These are phyloP conservation scores for Cytospora schulzeri DNA, from an alignment of 2,329 filamentous ascomycete genomes.

Conservation along the genomic window DNA sequence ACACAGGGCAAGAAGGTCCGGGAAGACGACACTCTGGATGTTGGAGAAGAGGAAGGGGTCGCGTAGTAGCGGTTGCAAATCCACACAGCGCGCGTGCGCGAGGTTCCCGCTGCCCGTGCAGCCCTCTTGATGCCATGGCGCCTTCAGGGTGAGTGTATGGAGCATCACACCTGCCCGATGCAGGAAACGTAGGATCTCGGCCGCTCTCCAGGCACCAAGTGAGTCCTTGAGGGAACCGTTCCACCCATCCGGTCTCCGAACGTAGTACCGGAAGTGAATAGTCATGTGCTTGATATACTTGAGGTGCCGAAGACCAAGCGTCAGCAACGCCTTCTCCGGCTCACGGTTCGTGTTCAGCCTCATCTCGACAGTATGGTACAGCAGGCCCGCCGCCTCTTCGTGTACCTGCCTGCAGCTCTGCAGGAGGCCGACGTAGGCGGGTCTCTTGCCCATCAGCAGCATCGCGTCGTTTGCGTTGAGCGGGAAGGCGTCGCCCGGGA, in stretches of 20 bases:
- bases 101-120: neutral
- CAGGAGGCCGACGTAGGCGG: neutral
- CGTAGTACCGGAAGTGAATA: neutral
- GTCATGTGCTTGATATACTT: neutral
- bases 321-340: neutral
- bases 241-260: neutral
- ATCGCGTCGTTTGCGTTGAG: neutral
- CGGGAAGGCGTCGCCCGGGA: neutral
- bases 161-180: neutral
- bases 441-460: neutral
- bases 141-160: neutral
- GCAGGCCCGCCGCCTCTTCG: neutral
- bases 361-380: constrained; percentile 4
- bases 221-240: neutral
- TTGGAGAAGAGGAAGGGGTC: neutral
- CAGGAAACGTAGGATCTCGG: neutral
- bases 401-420: neutral
- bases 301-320: neutral
- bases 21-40: neutral
- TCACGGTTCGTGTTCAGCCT: neutral
- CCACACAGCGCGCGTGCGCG: neutral
- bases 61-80: neutral
- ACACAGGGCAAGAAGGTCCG: neutral
- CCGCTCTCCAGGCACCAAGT: neutral
- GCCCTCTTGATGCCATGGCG: neutral